Conservation (phyloP, 1,139 yeast genomes). For the Saccharomycopsis hybrid region DNA sequence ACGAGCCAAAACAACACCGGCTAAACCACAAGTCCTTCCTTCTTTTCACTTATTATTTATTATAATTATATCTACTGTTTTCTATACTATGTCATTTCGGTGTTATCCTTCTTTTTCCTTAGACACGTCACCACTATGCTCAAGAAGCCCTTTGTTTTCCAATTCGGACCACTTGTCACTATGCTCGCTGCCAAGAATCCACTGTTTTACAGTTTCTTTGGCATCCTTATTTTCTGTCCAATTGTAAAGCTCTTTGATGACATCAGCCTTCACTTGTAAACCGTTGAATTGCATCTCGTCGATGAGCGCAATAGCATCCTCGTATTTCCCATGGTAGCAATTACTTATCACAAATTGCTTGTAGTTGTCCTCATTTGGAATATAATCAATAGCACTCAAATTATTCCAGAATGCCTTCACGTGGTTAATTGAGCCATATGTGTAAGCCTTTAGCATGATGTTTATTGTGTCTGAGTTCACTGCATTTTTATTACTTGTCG, state of each 20-base stretch:
- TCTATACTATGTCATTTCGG: too few species aligned
- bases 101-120: too few species aligned
- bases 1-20: too few species aligned
- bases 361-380: conserved; percentile 51
- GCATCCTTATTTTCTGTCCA: conserved; percentile 48
- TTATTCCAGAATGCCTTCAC: conserved; percentile 62
- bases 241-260: conserved; percentile 48
- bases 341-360: conserved; percentile 67
- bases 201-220: conserved; percentile 42
- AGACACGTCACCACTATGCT: background rate
- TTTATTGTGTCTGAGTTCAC: conserved; percentile 65
- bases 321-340: conserved; percentile 60
- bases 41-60: too few species aligned
- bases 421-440: conserved; percentile 51
- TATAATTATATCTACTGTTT: too few species aligned
- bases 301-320: conserved; percentile 51
- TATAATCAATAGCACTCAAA: conserved; percentile 41
- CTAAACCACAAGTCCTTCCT: too few species aligned
- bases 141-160: conserved; percentile 3
- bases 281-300: conserved; percentile 48
- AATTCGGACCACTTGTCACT: background rate
- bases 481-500: conserved; percentile 40
- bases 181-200: conserved; percentile 29
- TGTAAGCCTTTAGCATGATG: conserved; percentile 63
- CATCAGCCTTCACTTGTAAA: conserved; percentile 42